Base-by-base conservation (phyloP, 2,329 filamentous ascomycete species). In the Talaromyces sp. region DNA sequence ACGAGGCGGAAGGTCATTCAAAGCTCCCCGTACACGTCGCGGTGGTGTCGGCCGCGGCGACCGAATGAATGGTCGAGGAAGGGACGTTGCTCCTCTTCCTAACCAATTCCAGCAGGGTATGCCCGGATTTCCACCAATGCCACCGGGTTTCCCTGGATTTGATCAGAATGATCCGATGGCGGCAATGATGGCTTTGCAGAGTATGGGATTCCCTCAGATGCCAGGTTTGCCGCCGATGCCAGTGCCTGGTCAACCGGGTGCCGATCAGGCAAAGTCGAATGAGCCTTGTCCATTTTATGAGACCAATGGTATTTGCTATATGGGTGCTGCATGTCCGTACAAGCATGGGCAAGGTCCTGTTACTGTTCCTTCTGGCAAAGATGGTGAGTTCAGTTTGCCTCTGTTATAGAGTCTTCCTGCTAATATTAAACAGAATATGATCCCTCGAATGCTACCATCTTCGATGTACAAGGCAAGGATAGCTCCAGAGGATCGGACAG, bases 241-340 rank as follows among this genome's bases (percentile, higher is more conserved):
- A 19, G 72, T 76, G 15, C 66, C 70, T 61, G 72, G 75, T 51
- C 69, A 68, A 15, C 71, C 67, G 59, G 74, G 74, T 17, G 69
- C 74, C 19, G 72, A 76, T 59, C 71, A 69, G 51, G 61, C 73
- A 62, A 71, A 79, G 70, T 71, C 73, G 66, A 70, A 77, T 63
- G 70, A 79, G 73, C 79, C 82, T 59, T 88, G 86, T 71, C 78
- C 78, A 45, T 84, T 86, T 72, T 88, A 87, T 69, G 84, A 88
- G 67, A 84, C 77, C 0, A 84, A 85, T 68, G 86, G 86, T 5
- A 86, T 84, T 66, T 88, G 86, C 70, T 81, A 84, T 13, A 70
- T 83, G 53, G 86, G 86, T 27, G 81, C 77, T 62, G 76, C 80
- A n/a, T 88, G 86, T 72, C 84, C 83, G 0, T 86, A 84, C 68